phyloP scores from a whole-genome alignment of 805 yeast species.

The Zygotorulaspora chibaensis region DNA sequence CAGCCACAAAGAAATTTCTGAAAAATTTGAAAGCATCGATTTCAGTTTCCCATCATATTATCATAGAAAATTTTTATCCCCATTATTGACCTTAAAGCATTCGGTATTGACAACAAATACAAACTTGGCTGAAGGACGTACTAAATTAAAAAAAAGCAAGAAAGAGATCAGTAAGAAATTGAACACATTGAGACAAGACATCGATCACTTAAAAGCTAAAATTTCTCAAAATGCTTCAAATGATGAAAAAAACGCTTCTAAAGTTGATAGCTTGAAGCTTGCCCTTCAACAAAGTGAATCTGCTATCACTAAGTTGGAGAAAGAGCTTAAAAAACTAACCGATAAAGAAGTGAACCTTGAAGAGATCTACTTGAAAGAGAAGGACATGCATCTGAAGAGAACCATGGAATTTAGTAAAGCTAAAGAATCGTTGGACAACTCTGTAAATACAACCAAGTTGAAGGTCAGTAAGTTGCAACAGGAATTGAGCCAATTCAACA shows the following conservation, averaged over 20 bases:
- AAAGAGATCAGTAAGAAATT: constrained; percentile 56
- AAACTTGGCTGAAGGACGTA: constrained; percentile 52
- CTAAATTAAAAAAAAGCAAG: constrained; percentile 52
- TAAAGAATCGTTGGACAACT: constrained; percentile 20
- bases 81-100: constrained; percentile 60
- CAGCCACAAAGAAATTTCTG: constrained; percentile 11
- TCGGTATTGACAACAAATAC: constrained; percentile 62
- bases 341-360: constrained; percentile 30
- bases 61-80: constrained; percentile 45
- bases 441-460: constrained; percentile 10
- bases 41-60: constrained; percentile 34
- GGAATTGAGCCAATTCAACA: constrained; percentile 21
- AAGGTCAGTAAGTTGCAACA: constrained; percentile 18
- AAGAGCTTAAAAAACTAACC: constrained; percentile 14
- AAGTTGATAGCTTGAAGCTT: constrained; percentile 48
- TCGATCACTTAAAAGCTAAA: constrained; percentile 48
- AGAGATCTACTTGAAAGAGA: constrained; percentile 34
- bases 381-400: constrained; percentile 35
- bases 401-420: constrained; percentile 32
- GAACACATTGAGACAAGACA: constrained; percentile 49
- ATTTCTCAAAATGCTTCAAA: constrained; percentile 46
- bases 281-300: constrained; percentile 37
- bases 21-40: constrained; percentile 27
- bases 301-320: constrained; percentile 24
- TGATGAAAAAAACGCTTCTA: constrained; percentile 54